Evolutionary conservation across 176 grass and related monocot genomes (phyloP), one percentile per base, ranked within the genome.

Genomic region (Leersia perrieri): DNA sequence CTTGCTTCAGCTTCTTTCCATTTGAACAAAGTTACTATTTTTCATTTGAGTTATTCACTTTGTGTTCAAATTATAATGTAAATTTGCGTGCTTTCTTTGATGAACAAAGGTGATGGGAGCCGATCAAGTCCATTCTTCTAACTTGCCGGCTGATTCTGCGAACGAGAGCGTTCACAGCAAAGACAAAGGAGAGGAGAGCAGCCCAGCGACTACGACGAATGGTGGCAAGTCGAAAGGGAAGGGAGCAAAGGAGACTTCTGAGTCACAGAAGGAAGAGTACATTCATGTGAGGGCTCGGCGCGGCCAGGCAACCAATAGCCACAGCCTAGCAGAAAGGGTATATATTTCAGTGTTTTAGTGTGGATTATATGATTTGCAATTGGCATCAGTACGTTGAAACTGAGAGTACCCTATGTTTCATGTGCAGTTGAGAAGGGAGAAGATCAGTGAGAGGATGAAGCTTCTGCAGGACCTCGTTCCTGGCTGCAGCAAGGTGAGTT

Each of bases 401-500:
- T 70, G 63, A 60, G 55, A 60, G 55, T 55, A 31, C 0, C 67
- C 28, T 35, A 29, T 40, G 45, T 35, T 70, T 51, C 76, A 34
- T 85, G 61, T 85, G 66, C 85, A 97, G 94, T 79, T 94, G 70
- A 94, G 94, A 82, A 97, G 94, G 81, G 94, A 97, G 85, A 97
- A 97, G 83, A 97, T 97, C 60, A 97, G 94, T 53, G 92, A 97
- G 79, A 92, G 94, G 82, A 97, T 97, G 94, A 97, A 97, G 83
- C 91, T 94, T 82, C 92, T 97, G 47, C 94, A 97, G 75, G 92
- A 97, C 66, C 94, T 97, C 41, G 94, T 97, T 72, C 94, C 94
- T 62, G 94, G 94, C 23, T 97, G 94, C 84, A 97, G 90, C 85
- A 97, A 97, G 87, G 94, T 97, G 66, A 20, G 80, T 5, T 1